These are phyloP conservation scores for Mortierella sp. DNA, from an alignment of 371 early-diverging fungal species.

Conservation along the genomic window DNA sequence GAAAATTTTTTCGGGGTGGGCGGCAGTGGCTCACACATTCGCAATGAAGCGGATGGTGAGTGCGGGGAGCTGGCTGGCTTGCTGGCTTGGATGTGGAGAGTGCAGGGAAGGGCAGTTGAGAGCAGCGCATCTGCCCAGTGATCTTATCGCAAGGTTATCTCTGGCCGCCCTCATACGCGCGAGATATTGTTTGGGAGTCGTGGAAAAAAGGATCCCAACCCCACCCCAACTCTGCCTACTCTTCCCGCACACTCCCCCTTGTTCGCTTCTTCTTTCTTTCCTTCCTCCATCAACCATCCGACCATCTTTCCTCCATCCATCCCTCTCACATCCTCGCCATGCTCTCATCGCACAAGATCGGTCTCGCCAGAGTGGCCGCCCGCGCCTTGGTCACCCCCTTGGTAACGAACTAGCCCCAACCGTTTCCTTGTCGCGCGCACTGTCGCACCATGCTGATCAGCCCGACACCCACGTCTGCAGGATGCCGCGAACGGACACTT, in stretches of 20 bases:
- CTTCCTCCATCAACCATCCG: neutral
- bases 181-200: constrained; percentile 6
- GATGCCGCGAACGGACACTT: too few relatives aligned
- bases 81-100: neutral
- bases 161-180: neutral
- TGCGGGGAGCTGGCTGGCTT: neutral
- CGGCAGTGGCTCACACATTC: neutral
- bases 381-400: constrained; percentile 43
- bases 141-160: constrained; percentile 1
- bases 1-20: too few relatives aligned
- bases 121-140: neutral
- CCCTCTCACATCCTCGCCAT: constrained; percentile 10
- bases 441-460: constrained; percentile 11
- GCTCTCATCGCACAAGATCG: constrained; percentile 36
- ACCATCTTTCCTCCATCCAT: constrained; percentile 7
- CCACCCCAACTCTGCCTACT: constrained; percentile 10
- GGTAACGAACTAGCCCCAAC: constrained; percentile 22
- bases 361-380: constrained; percentile 50
- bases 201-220: constrained; percentile 8
- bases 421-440: neutral
- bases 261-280: neutral
- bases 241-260: constrained; percentile 3
- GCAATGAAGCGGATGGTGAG: neutral
- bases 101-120: too few relatives aligned
- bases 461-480: constrained; percentile 5